Percentiles rank a stretch among this genome's conserved stretches.
These are phyloP conservation scores for Adansonia madagascariensis DNA, from an alignment of 441 rosid genomes.

Conservation along the genomic window DNA sequence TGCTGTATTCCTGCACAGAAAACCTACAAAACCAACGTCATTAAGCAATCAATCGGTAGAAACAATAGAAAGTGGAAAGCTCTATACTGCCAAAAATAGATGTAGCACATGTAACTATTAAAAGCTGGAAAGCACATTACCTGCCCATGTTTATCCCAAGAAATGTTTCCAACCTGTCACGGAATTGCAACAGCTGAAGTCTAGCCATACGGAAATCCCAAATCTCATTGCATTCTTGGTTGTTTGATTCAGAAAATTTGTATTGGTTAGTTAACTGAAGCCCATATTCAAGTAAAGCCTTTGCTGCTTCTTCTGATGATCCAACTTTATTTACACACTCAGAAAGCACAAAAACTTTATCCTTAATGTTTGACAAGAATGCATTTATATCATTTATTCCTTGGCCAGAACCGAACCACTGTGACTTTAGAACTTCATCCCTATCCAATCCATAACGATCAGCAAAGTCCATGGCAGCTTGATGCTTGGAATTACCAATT, in stretches of 20 bases:
- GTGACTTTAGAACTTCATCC: conserved; percentile 82
- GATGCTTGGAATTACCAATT: conserved; percentile 60
- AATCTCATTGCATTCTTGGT: conserved; percentile 51
- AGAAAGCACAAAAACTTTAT: conserved; percentile 70
- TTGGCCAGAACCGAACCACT: conserved; percentile 76
- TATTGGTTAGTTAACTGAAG: conserved; percentile 60
- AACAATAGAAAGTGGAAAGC: conserved; percentile 26
- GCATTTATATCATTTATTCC: conserved; percentile 62
- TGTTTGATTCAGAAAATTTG: conserved; percentile 56
- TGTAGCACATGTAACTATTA: conserved; percentile 14
- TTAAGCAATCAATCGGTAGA: conserved; percentile 45
- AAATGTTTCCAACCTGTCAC: conserved; percentile 89
- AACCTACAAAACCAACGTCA: conserved; percentile 72
- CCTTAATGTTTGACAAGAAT: conserved; percentile 70
- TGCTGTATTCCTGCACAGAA: conserved; percentile 83
- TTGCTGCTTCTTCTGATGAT: conserved; percentile 78
- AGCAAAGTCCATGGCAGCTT: conserved; percentile 84
- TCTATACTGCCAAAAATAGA: neutral
- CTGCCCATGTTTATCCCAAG: conserved; percentile 99
- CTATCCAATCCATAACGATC: conserved; percentile 74
- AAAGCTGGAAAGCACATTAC: conserved; percentile 45
- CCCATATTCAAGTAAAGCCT: conserved; percentile 76
- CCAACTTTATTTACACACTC: conserved; percentile 83
- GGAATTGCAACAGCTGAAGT: conserved; percentile 81
- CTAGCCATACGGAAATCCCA: conserved; percentile 86